Conservation (phyloP, 2,329 filamentous ascomycete species). For the Sporothrix dimorphospora region DNA sequence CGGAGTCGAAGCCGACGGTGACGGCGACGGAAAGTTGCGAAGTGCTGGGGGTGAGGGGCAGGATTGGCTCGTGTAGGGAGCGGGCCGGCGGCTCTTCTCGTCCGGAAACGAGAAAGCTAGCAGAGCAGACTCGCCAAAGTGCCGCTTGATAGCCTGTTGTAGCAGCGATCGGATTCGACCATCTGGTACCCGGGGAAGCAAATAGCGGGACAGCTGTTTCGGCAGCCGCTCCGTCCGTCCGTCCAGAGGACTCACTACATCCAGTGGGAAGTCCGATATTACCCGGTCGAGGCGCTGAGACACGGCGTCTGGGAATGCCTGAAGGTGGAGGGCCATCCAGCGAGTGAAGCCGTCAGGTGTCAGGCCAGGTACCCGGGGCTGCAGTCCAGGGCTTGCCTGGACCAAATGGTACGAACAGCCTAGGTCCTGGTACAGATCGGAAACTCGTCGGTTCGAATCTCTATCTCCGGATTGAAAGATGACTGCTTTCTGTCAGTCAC, state of each 20-base stretch:
- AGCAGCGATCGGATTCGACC: constrained; percentile 61
- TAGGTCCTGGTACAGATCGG: constrained; percentile 57
- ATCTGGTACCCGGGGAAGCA: constrained; percentile 67
- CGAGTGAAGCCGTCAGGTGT: constrained; percentile 69
- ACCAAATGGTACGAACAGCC: constrained; percentile 68
- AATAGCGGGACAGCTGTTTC: constrained; percentile 72
- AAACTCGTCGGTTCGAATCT: constrained; percentile 17
- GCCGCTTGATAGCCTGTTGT: constrained; percentile 60
- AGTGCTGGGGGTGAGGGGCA: neutral
- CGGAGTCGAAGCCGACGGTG: neutral
- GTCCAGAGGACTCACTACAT: constrained; percentile 54
- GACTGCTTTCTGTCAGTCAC: constrained; percentile 43
- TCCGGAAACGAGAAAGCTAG: neutral
- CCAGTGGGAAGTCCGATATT: constrained; percentile 70
- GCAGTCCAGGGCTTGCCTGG: constrained; percentile 54
- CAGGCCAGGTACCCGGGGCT: constrained; percentile 64
- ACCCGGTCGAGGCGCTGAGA: constrained; percentile 70
- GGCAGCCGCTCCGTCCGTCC: constrained; percentile 74
- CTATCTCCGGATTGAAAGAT: constrained; percentile 51
- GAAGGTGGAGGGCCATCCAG: constrained; percentile 74
- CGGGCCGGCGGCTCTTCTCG: constrained; percentile 4
- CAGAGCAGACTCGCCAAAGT: constrained; percentile 36
- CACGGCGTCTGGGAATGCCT: constrained; percentile 76
- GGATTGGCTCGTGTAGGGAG: neutral
- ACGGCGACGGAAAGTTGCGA: neutral